Evolutionary conservation across 345 rosid species (phyloP).

Genomic region (Brassica cretica): DNA sequence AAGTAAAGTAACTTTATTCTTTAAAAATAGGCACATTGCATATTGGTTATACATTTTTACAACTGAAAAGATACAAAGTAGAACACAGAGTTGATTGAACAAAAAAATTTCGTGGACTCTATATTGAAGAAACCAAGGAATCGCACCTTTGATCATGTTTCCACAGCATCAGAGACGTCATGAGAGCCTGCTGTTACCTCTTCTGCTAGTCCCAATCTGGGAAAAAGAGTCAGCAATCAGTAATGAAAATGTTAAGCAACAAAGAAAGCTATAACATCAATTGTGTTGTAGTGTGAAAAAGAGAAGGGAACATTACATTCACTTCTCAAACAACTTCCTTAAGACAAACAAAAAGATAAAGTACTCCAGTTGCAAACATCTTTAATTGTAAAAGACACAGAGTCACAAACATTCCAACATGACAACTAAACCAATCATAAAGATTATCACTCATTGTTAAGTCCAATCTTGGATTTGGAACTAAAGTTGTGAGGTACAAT

Average conservation of each 20-base stretch:
- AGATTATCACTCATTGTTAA: neutral
- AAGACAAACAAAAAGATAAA: neutral
- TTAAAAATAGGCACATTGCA: no score
- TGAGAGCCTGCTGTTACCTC: neutral
- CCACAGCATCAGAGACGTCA: neutral
- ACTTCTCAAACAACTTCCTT: no score
- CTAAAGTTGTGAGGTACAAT: neutral
- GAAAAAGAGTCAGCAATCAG: neutral
- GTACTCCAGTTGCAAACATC: neutral
- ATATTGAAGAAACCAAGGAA: neutral
- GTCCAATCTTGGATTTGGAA: neutral
- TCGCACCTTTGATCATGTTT: neutral
- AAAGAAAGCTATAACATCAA: neutral
- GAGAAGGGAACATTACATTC: neutral
- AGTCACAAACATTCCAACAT: neutral
- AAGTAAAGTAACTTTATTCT: no score
- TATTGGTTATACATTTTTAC: no score
- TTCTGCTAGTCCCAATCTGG: neutral
- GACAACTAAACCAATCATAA: neutral
- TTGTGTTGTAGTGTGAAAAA: neutral
- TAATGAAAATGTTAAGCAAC: neutral
- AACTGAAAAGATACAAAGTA: neutral
- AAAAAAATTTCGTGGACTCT: neutral
- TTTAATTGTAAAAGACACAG: no score
- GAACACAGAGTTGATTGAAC: neutral